phyloP scores from a whole-genome alignment of 257 asterid species.

The Petrea volubilis region DNA sequence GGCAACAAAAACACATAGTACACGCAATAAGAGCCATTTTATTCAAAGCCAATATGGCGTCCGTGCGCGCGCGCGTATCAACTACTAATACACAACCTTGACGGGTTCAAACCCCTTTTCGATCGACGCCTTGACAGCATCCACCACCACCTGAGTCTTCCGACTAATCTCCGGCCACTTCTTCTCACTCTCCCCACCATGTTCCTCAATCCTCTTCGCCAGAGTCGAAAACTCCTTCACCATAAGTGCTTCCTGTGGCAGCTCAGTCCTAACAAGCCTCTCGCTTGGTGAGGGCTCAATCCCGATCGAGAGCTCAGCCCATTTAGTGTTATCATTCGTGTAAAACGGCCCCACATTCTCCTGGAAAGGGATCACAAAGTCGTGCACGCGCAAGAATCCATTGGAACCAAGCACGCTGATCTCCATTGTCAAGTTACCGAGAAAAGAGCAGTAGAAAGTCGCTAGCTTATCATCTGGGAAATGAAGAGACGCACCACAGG shows the following conservation, averaged over 20 bases:
- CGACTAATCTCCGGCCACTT: constrained; percentile 63
- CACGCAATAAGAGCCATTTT: no score
- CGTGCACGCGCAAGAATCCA: constrained; percentile 53
- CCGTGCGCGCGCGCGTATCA: no score
- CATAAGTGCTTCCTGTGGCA: constrained; percentile 75
- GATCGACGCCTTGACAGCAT: constrained; percentile 67
- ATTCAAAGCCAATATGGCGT: no score
- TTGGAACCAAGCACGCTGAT: constrained; percentile 53
- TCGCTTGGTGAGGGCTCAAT: constrained; percentile 46
- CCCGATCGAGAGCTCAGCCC: constrained; percentile 34
- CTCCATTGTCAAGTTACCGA: constrained; percentile 52
- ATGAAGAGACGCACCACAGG: constrained; percentile 34
- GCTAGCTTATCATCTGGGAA: constrained; percentile 29
- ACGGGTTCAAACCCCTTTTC: constrained; percentile 53
- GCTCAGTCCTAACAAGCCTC: constrained; percentile 44
- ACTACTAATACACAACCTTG: constrained; percentile 32
- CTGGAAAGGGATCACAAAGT: constrained; percentile 55
- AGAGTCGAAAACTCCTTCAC: constrained; percentile 63
- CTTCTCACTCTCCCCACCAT: constrained; percentile 44
- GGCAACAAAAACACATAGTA: no score
- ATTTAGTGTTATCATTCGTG: constrained; percentile 31
- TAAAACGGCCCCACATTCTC: constrained; percentile 50
- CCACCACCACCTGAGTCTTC: constrained; percentile 66
- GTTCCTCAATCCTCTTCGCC: constrained; percentile 35
- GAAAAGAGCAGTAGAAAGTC: constrained; percentile 63